Evolutionary conservation across 441 rosid species (phyloP), one percentile per base, ranked within the genome.

Genomic region (Theobroma grandiflorum): DNA sequence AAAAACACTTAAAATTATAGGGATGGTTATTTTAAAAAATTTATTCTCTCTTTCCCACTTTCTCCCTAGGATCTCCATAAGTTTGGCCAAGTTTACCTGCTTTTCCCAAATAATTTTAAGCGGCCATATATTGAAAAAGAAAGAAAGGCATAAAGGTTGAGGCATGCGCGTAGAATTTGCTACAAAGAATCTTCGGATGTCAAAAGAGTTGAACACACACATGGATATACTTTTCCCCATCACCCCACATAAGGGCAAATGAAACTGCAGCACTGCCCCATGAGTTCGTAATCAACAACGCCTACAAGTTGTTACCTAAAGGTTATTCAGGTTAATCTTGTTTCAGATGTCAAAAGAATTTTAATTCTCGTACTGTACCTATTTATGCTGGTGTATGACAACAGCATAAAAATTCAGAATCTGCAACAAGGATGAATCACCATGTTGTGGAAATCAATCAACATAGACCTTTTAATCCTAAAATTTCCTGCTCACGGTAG

Each of bases 401-500:
- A 42, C 53, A 10, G 22, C 66, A 57, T 14, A 6, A 15, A 52
- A 72, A 33, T 74, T 74, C 49, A 49, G 63, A 45, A 50, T 16
- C 6, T 14, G 59, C 66, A 64, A 72, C 6, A n/a, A 43, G 40
- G 66, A 37, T 47, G 52, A 40, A 78, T 70, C 65, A 15, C 73
- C 35, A 52, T 42, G 11, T 47, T 20, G 43, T 58, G 73, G 37
- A 11, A 22, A 71, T 67, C 9, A 49, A 33, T 53, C 42, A 16
- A 40, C 43, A 42, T 53, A 66, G 14, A 37, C 14, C 62, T 10
- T 8, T 18, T 65, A 14, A 35, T 33, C 49, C 63, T 38, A 77
- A 15, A 6, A 16, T n/a, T 72, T 2, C 69, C 74, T 57, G 73
- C 75, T 72, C 80, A 83, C 5, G 83, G 74, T 47, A 83, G 82